phyloP scores from a whole-genome alignment of 768 basidiomycete species.

The Suillus variegatus region DNA sequence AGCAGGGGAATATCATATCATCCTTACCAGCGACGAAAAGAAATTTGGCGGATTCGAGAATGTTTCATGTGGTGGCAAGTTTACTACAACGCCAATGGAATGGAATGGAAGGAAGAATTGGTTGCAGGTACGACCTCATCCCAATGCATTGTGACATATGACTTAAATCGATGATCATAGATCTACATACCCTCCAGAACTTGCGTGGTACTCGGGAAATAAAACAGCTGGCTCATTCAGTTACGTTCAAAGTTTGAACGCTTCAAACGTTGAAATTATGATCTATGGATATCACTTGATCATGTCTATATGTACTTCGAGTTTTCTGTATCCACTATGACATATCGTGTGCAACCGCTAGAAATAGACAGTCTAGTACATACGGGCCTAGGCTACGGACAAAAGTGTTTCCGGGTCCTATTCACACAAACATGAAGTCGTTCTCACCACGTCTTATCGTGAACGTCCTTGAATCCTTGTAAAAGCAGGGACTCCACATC shows the following conservation, averaged over 20 bases:
- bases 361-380: not conserved
- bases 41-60: conserved; percentile 91
- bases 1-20: conserved; percentile 80
- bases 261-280: not conserved
- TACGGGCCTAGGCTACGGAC: too few species aligned
- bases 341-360: not conserved
- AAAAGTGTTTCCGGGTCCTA: not conserved
- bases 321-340: not conserved
- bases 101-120: conserved; percentile 96
- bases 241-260: not conserved
- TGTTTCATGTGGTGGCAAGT: conserved; percentile 60
- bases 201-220: conserved; percentile 31
- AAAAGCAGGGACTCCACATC: not conserved
- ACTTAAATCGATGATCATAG: conserved; percentile 14
- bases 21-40: conserved; percentile 85
- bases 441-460: not conserved
- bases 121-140: conserved; percentile 60
- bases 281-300: not conserved
- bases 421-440: not conserved
- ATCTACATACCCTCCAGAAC: conserved; percentile 34
- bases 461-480: not conserved
- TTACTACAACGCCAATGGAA: conserved; percentile 80
- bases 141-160: conserved; percentile 9
- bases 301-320: not conserved
- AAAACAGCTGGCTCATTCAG: not conserved